Evolutionary conservation across 192 early-diverging fungal species (phyloP), one percentile per base, ranked within the genome.

Genomic region (Oehlia diaphana): DNA sequence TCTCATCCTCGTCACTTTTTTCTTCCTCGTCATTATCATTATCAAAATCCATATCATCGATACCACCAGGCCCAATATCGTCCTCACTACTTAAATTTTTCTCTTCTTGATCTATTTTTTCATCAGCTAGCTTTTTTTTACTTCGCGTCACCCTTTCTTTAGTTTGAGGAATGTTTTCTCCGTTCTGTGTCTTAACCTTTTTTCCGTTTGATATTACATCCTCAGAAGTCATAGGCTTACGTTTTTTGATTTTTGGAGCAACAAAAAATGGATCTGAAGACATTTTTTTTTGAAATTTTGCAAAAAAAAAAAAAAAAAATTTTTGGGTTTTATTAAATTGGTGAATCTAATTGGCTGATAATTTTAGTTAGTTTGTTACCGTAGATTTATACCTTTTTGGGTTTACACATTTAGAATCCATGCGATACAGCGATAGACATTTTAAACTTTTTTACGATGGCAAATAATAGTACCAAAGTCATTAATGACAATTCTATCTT

Each of bases 1-100:
- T 91, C 37, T 89, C 89, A 4, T 91, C 93, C 10, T 88, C 90
- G 9, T 91, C 92, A 44, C 87, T 85, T 77, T 65, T 31, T 81
- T 79, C 37, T 16, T 84, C 37, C 23, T 50, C n/a, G 6, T 50
- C 26, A 4, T 82, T 81, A 42, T 85, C 82, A 21, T 66, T 83
- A 70, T 81, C 81, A 39, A 91, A 81, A 49, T 90, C 84, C 85
- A 89, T 89, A 63, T 90, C 89, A 77, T 88, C 88, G 66, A 91
- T 87, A n/a, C 78, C 81, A 69, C 89, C 89, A 62, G 85, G 82
- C 19, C 85, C 89, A 67, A 87, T 81, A 44, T 87, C 85, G 69
- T 89, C 87, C 8, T 86, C 83, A 63, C 77, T 79, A 6, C 80
- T 81, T n/a, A 68, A 76, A 63, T 89, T 83, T 65, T 85, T 84